These are phyloP conservation scores for Aureobasidium vineae DNA, from an alignment of 2,329 filamentous ascomycete species.

Conservation along the genomic window DNA sequence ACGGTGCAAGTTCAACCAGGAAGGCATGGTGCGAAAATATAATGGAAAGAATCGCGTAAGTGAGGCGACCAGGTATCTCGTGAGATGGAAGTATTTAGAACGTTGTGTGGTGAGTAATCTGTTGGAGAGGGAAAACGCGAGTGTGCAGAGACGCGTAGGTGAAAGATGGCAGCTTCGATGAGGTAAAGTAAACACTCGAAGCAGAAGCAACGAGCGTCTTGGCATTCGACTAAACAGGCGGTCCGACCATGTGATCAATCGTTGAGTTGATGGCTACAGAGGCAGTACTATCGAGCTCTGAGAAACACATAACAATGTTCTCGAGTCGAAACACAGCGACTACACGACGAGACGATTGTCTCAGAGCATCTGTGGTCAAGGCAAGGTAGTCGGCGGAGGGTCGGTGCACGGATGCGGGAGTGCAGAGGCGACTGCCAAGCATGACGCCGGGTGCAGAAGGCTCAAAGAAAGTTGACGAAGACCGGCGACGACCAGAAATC, in stretches of 20 bases:
- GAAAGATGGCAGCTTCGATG: neutral
- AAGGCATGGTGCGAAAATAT: constrained; percentile 57
- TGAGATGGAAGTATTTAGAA: constrained; percentile 5
- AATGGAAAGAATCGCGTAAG: constrained; percentile 47
- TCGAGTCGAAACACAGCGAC: neutral
- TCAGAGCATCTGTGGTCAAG: neutral
- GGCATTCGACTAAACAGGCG: neutral
- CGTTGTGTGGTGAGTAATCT: neutral
- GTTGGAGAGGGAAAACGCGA: constrained; percentile 11
- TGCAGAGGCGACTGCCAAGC: constrained; percentile 13
- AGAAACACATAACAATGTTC: neutral
- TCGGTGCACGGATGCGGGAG: constrained; percentile 19
- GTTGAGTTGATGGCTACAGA: neutral
- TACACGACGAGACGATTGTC: neutral
- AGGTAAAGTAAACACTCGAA: constrained; percentile 18
- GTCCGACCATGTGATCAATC: neutral
- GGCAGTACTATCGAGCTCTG: neutral
- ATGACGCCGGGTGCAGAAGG: constrained; percentile 24
- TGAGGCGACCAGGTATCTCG: constrained; percentile 46
- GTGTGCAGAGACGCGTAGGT: constrained; percentile 9
- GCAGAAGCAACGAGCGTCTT: constrained; percentile 6
- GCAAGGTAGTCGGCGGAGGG: neutral
- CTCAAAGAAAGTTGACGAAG: constrained; percentile 20
- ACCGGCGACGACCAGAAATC: neutral
- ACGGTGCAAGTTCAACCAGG: constrained; percentile 77